phyloP scores from a whole-genome alignment of 176 grass and related monocot species.

The Eleusine indica region DNA sequence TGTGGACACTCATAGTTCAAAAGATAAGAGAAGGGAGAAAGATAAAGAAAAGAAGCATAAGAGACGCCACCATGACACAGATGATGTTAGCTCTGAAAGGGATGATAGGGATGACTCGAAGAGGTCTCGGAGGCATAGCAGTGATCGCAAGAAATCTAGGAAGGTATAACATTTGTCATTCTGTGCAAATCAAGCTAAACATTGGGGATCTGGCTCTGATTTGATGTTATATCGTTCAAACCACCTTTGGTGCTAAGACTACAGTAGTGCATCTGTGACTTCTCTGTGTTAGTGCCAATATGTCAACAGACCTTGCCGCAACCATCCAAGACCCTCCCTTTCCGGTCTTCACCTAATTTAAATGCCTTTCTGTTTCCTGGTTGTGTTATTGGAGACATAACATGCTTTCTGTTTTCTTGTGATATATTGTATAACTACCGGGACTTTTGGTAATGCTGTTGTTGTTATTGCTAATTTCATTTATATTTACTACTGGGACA shows the following conservation, averaged over 20 bases:
- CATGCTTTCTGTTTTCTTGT: slow-evolving; percentile 24
- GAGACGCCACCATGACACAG: slow-evolving; percentile 73
- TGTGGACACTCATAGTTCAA: slow-evolving; percentile 58
- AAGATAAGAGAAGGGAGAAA: slow-evolving; percentile 86
- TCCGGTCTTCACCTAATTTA: not conserved
- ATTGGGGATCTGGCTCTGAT: not conserved
- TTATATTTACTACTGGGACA: not conserved
- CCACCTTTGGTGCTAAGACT: not conserved
- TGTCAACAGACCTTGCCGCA: slow-evolving; percentile 12
- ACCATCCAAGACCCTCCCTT: not conserved
- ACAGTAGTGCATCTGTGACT: not conserved
- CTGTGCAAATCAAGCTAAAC: slow-evolving; percentile 38
- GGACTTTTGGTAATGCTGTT: slow-evolving; percentile 16
- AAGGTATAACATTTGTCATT: slow-evolving; percentile 71
- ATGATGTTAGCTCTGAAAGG: slow-evolving; percentile 78
- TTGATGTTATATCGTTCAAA: slow-evolving; percentile 15
- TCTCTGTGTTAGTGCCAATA: not conserved
- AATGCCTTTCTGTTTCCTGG: slow-evolving; percentile 25
- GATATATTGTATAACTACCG: slow-evolving; percentile 3
- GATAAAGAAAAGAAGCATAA: slow-evolving; percentile 98
- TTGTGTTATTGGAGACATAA: slow-evolving; percentile 20
- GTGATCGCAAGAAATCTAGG: slow-evolving; percentile 92
- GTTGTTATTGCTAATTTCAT: slow-evolving; percentile 9
- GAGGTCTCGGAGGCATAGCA: slow-evolving; percentile 79
- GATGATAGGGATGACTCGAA: slow-evolving; percentile 79